phyloP scores from a whole-genome alignment of 2,329 filamentous ascomycete genomes.

The Exophiala mesophila region DNA sequence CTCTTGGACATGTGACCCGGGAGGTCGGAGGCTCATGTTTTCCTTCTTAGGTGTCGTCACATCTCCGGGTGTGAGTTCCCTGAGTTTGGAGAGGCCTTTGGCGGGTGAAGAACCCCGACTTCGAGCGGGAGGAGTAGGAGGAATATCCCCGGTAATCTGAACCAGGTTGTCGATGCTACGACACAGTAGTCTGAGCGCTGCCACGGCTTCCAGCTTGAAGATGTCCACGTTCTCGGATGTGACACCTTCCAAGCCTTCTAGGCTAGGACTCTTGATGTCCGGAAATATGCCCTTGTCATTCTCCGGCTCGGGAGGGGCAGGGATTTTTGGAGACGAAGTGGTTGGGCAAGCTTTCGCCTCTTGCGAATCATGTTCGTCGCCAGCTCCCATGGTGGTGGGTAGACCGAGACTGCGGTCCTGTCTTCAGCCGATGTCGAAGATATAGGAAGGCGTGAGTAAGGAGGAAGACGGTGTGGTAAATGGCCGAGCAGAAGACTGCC shows the following conservation, averaged over 20 bases:
- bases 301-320: conserved; percentile 25
- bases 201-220: conserved; percentile 65
- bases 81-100: conserved; percentile 11
- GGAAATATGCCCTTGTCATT: conserved; percentile 27
- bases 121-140: conserved; percentile 61
- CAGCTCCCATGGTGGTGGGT: conserved; percentile 14
- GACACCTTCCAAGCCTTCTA: conserved; percentile 30
- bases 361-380: conserved; percentile 8
- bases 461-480: conserved; percentile 3
- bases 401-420: too few species aligned
- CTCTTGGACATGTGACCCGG: conserved; percentile 35
- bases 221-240: conserved; percentile 54
- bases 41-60: conserved; percentile 26
- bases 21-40: conserved; percentile 27
- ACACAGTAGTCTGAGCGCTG: conserved; percentile 75
- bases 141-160: conserved; percentile 57
- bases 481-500: conserved; percentile 14
- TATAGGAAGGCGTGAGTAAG: conserved; percentile 6
- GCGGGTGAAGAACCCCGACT: conserved; percentile 21
- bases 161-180: conserved; percentile 56
- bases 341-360: conserved; percentile 13
- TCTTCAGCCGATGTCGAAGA: conserved; percentile 14
- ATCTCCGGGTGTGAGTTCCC: conserved; percentile 12
- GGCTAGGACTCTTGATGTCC: conserved; percentile 29
- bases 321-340: conserved; percentile 12